These are phyloP conservation scores for Boletus subparvulus DNA, from an alignment of 768 basidiomycete species.

Conservation along the genomic window DNA sequence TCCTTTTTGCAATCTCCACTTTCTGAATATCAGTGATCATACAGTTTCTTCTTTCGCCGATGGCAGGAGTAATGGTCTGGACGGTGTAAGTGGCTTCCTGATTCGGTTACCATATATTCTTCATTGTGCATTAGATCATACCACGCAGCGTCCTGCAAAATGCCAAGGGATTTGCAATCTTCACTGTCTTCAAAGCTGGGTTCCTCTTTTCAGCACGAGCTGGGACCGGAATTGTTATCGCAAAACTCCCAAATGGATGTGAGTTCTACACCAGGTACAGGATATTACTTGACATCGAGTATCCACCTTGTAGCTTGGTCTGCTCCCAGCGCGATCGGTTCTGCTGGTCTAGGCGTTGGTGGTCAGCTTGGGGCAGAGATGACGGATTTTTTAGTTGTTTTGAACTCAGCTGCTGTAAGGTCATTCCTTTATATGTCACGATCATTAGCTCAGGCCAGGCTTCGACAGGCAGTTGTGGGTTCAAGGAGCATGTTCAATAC, in stretches of 20 bases:
- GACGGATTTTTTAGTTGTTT: conserved; percentile 87
- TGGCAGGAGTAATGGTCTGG: conserved; percentile 75
- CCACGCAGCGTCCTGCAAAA: conserved; percentile 54
- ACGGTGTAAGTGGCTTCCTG: conserved; percentile 51
- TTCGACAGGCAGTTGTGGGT: conserved; percentile 60
- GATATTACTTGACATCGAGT: background rate
- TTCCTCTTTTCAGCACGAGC: conserved; percentile 75
- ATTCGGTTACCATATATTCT: background rate
- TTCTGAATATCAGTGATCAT: background rate
- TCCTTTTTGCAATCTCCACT: background rate
- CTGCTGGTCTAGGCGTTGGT: conserved; percentile 87
- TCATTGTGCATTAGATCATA: conserved; percentile 42
- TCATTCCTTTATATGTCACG: background rate
- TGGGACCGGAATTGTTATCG: conserved; percentile 86
- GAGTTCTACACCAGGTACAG: conserved; percentile 33
- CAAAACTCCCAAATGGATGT: conserved; percentile 79
- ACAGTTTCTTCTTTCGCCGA: conserved; percentile 86
- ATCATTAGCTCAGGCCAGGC: conserved; percentile 3
- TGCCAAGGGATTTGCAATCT: conserved; percentile 83
- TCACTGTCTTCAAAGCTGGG: conserved; percentile 76
- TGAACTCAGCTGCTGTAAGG: conserved; percentile 78
- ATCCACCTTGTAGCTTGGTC: conserved; percentile 83
- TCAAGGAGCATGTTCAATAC: background rate
- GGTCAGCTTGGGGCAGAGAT: conserved; percentile 82
- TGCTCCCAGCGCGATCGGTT: conserved; percentile 91